Conservation (phyloP, 164 flowering plant genomes). For the Tetracentron sinense region DNA sequence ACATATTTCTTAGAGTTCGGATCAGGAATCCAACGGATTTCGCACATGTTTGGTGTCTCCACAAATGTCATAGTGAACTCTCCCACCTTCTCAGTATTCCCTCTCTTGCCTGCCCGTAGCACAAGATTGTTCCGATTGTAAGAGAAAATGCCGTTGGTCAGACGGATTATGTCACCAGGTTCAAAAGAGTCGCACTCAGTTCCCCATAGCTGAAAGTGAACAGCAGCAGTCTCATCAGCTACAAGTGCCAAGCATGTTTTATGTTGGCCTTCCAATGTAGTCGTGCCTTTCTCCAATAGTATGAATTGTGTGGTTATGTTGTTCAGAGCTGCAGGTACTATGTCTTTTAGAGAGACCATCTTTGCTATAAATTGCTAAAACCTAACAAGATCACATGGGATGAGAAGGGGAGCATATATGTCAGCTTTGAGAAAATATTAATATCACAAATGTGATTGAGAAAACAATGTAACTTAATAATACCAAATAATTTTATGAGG, state of each 20-base stretch:
- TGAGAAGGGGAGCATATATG: too few species aligned
- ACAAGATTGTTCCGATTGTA: slow-evolving; percentile 41
- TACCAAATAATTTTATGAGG: too few species aligned
- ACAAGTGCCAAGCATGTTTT: slow-evolving; percentile 69
- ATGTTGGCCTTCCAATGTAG: slow-evolving; percentile 37
- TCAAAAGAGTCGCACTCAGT: slow-evolving; percentile 69
- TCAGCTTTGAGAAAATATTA: too few species aligned
- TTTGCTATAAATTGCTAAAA: slow-evolving; percentile 10
- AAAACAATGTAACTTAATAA: too few species aligned
- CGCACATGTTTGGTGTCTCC: slow-evolving; percentile 82
- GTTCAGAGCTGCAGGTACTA: slow-evolving; percentile 72
- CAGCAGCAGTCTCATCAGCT: slow-evolving; percentile 83
- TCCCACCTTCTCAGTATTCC: slow-evolving; percentile 63
- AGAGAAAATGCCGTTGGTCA: slow-evolving; percentile 66
- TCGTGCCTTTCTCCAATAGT: slow-evolving; percentile 54
- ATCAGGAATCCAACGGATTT: slow-evolving; percentile 65
- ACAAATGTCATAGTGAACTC: slow-evolving; percentile 58
- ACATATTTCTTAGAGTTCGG: slow-evolving; percentile 41
- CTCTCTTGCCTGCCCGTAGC: slow-evolving; percentile 74
- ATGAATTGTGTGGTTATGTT: slow-evolving; percentile 62
- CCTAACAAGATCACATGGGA: neutral
- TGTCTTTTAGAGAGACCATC: slow-evolving; percentile 44
- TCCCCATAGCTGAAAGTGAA: slow-evolving; percentile 82
- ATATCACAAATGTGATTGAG: too few species aligned
- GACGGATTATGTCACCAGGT: slow-evolving; percentile 56